Conservation (phyloP, 139 green algal species). For the Coelastrella sp. region DNA sequence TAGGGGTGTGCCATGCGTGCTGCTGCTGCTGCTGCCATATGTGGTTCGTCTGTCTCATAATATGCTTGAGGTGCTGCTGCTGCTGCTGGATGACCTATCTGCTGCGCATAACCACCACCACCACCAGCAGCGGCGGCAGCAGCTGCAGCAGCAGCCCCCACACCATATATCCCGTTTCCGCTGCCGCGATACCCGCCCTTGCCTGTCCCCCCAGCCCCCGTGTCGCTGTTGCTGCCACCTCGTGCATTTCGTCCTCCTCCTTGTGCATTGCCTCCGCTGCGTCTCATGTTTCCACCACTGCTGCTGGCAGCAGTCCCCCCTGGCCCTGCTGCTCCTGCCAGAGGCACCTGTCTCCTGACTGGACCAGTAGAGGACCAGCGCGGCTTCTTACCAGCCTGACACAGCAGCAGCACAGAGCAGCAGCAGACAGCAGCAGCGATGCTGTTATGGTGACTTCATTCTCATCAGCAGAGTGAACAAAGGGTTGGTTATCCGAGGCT, state of each 20-base stretch:
- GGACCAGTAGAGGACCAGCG: slow-evolving; percentile 18
- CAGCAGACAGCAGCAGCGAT: background rate
- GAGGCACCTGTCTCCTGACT: background rate
- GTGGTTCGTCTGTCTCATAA: slow-evolving; percentile 27
- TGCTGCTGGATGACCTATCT: background rate
- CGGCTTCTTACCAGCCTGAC: slow-evolving; percentile 24
- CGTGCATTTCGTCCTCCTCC: background rate
- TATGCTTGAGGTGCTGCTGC: background rate
- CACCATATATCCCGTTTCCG: background rate
- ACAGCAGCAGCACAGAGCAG: background rate
- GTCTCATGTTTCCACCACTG: background rate
- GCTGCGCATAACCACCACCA: background rate
- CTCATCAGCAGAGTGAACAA: no score
- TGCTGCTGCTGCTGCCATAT: slow-evolving; percentile 42
- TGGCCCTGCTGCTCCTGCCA: slow-evolving; percentile 31
- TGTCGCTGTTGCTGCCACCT: background rate
- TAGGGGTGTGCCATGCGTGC: background rate
- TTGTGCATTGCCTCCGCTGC: background rate
- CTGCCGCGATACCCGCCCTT: background rate
- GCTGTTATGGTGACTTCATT: no score
- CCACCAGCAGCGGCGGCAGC: background rate
- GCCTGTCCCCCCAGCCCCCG: background rate
- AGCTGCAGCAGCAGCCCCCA: background rate
- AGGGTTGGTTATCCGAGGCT: no score
- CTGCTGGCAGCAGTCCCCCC: background rate